Base-by-base conservation (phyloP, 768 basidiomycete species). In the Erythrobasidium yunnanense region DNA sequence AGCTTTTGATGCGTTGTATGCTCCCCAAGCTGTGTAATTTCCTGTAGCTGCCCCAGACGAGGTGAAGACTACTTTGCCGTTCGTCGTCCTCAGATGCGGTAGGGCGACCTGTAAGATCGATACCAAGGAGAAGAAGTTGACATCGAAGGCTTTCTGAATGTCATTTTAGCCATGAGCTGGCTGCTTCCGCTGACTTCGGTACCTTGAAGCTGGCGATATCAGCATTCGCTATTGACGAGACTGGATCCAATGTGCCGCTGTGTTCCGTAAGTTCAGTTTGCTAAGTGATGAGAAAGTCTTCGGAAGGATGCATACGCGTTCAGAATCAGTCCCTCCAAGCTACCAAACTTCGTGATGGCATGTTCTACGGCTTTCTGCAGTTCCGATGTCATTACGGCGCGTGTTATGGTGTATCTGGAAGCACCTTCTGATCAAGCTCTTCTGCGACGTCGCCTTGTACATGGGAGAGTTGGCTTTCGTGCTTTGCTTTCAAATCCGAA, bases 111-210 rank as follows among this genome's bases (percentile, higher is more conserved):
- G 5, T 8, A 65, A 22, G 18, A 66, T 68, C 8, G 54, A 66
- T 46, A 65, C 47, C n/a, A 68, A 52, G 20, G 67, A 68, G 65
- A 68, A 66, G 51, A 68, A 65, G 65, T 68, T 68, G 65, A 68
- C 42, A 22, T 68, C 63, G 52, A 66, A 68, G 65, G 38, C 32
- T 2, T 68, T 68, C 63, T 68, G n/a, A n/a, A n/a, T n/a, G n/a
- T n/a, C n/a, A n/a, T n/a, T n/a, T n/a, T n/a, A n/a, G n/a, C n/a
- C n/a, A n/a, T n/a, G n/a, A n/a, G n/a, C n/a, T n/a, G n/a, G n/a
- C n/a, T n/a, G n/a, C n/a, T n/a, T n/a, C n/a, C n/a, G n/a, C n/a
- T n/a, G n/a, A n/a, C n/a, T n/a, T n/a, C n/a, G n/a, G n/a, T 38
- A 63, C 60, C 29, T 63, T 63, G 45, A 63, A 49, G 13, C 35